Base-by-base conservation (phyloP, 352 stramenopile genomes). In the Pythium coloratum region DNA sequence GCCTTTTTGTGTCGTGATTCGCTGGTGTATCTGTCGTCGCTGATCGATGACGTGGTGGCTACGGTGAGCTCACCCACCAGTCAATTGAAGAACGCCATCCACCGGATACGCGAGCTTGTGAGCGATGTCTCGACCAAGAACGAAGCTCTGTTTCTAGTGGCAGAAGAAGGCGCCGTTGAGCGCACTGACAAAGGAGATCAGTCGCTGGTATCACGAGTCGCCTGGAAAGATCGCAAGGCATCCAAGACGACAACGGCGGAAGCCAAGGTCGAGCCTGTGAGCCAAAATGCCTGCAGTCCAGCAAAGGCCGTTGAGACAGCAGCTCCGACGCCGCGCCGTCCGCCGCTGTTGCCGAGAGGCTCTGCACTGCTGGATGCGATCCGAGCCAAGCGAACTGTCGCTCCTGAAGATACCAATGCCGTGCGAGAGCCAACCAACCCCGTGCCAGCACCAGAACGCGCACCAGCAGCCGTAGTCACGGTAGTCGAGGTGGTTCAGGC, bases 61-160 rank as follows among this genome's bases (percentile, higher is more conserved):
- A 55, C 55, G 9, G 50, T 64, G 38, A 33, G 30, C 12, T 42
- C 47, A 36, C 55, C 59, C 1, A 38, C 34, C 2, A 53, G 34
- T 12, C 51, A 71, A 16, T 20, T 71, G 14, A 58, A 63, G 44
- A 55, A 33, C 6, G 26, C 56, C 0, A n/a, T 70, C 3, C 46
- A 28, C 38, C 55, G 56, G 50, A 71, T 80, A 20, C 50, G 70
- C 8, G 78, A 85, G 59, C 58, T 91, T 42, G 33, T 88, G 0
- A 18, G 55, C 16, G 82, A 88, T 20, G 73, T 91, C 3, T 24
- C 58, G 0, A 46, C 67, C 18, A 88, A 82, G 67, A 86, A 87
- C 55, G 9, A 30, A 0, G 6, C 32, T 33, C 46, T 65, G 33
- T 16, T 30, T 5, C 24, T 74, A 72, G 38, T 71, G 75, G 56